phyloP scores from a whole-genome alignment of 257 asterid species.

The Orobanche coerulescens region DNA sequence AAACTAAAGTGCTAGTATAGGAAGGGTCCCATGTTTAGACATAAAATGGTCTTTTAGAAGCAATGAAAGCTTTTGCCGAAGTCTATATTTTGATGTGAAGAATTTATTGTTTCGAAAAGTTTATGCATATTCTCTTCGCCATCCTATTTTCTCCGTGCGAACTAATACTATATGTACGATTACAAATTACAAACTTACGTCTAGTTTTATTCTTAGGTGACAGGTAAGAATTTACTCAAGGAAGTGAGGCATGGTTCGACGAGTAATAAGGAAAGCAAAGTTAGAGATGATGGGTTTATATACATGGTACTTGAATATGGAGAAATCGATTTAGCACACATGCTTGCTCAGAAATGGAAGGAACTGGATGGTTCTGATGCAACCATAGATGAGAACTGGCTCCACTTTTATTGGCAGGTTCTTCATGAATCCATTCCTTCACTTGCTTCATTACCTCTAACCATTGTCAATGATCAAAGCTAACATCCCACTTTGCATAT shows the following conservation, averaged over 20 bases:
- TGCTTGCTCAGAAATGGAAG: conserved; percentile 74
- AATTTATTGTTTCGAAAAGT: too few species aligned
- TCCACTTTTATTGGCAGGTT: conserved; percentile 84
- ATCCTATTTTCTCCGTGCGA: too few species aligned
- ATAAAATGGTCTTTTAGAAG: too few species aligned
- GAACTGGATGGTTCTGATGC: conserved; percentile 44
- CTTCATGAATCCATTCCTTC: conserved; percentile 8
- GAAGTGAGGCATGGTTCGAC: conserved; percentile 65
- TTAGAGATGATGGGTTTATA: conserved; percentile 61
- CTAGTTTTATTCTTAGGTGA: conserved; percentile 48
- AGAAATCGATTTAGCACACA: conserved; percentile 82
- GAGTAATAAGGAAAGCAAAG: conserved; percentile 56
- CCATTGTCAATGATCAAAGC: neutral
- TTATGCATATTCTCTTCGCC: too few species aligned
- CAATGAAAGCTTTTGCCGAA: too few species aligned
- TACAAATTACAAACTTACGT: too few species aligned
- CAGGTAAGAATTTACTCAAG: conserved; percentile 59
- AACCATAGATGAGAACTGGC: conserved; percentile 74
- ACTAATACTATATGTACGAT: too few species aligned
- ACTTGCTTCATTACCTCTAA: neutral
- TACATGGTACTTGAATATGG: conserved; percentile 88
- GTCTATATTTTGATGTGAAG: too few species aligned
- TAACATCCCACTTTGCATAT: conserved; percentile 1
- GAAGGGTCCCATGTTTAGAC: too few species aligned
- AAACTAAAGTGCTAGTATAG: too few species aligned